A percentile compares a stretch with the other conserved stretches of the same genome.
phyloP scores from a whole-genome alignment of 2,329 filamentous ascomycete species.

The Talaromyces sp. region DNA sequence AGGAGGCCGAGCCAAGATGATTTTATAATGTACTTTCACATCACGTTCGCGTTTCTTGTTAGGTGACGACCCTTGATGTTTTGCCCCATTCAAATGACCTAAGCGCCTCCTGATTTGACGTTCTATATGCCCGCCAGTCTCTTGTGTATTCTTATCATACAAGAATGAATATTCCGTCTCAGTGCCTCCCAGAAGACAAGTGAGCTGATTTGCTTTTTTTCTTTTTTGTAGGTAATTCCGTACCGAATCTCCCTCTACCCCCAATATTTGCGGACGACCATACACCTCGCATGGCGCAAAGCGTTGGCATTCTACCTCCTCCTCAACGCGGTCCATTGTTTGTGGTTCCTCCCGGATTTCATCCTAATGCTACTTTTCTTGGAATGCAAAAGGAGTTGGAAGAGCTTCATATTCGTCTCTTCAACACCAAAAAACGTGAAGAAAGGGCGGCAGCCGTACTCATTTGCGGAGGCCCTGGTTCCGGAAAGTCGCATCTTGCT shows the following conservation, averaged over 20 bases:
- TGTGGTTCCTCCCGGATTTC: slow-evolving; percentile 52
- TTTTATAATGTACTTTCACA: slow-evolving; percentile 5
- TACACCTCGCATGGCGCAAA: slow-evolving; percentile 23
- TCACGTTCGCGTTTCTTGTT: slow-evolving; percentile 1
- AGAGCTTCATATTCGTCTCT: slow-evolving; percentile 55
- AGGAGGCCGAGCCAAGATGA: slow-evolving; percentile 26
- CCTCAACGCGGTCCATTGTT: slow-evolving; percentile 30
- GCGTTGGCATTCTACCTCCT: slow-evolving; percentile 21
- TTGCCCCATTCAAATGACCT: neutral
- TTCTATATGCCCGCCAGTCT: neutral
- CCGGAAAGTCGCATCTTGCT: slow-evolving; percentile 64
- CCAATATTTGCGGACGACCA: slow-evolving; percentile 8
- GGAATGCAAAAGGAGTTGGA: slow-evolving; percentile 57
- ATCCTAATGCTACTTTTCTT: slow-evolving; percentile 59
- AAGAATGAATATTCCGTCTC: slow-evolving; percentile 7
- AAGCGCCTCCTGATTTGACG: neutral
- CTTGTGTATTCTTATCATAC: neutral
- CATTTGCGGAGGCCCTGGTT: slow-evolving; percentile 60
- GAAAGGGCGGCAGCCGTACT: slow-evolving; percentile 60
- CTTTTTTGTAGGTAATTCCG: slow-evolving; percentile 29
- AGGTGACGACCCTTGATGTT: neutral
- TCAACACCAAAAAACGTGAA: slow-evolving; percentile 52
- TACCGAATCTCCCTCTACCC: slow-evolving; percentile 20
- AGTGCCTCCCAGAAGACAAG: neutral
- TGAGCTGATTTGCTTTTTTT: slow-evolving; percentile 13